These are phyloP conservation scores for Aspergillus neoniger DNA, from an alignment of 2,329 filamentous ascomycete genomes.

Conservation along the genomic window DNA sequence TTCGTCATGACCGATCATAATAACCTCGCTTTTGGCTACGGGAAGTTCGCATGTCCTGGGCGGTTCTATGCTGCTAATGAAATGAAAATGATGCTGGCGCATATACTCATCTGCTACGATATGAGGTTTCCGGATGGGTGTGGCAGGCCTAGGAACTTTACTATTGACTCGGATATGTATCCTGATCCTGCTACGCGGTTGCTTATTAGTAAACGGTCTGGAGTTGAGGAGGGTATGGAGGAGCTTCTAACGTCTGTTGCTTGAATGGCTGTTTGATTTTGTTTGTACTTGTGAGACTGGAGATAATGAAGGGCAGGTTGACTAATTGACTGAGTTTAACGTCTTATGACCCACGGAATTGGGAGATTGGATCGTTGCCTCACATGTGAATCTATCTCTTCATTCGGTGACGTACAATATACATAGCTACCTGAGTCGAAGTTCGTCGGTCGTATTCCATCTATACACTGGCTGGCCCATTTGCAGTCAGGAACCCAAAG, in stretches of 20 bases:
- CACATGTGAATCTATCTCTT: no score
- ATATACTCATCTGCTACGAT: constrained; percentile 6
- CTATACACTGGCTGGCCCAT: constrained; percentile 12
- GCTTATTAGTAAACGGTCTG: not conserved
- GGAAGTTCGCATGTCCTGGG: constrained; percentile 36
- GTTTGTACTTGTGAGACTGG: no score
- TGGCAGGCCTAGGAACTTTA: not conserved
- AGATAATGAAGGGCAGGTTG: no score
- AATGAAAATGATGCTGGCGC: constrained; percentile 30
- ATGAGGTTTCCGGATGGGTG: not conserved
- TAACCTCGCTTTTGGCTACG: constrained; percentile 33
- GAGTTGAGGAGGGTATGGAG: not conserved
- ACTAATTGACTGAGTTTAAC: no score
- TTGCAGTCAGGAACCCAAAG: constrained; percentile 39
- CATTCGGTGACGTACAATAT: no score
- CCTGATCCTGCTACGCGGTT: not conserved
- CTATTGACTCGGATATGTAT: not conserved
- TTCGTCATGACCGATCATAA: constrained; percentile 21
- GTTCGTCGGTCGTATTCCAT: no score
- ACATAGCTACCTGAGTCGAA: no score
- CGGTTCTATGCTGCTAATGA: constrained; percentile 34
- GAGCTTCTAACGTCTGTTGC: no score
- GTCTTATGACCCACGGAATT: no score
- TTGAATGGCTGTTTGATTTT: no score
- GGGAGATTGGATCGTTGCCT: no score